Percentiles rank a stretch among this genome's conserved stretches.
Evolutionary conservation across 306 rosid genomes (phyloP).

Genomic region (Sicyos edulis): DNA sequence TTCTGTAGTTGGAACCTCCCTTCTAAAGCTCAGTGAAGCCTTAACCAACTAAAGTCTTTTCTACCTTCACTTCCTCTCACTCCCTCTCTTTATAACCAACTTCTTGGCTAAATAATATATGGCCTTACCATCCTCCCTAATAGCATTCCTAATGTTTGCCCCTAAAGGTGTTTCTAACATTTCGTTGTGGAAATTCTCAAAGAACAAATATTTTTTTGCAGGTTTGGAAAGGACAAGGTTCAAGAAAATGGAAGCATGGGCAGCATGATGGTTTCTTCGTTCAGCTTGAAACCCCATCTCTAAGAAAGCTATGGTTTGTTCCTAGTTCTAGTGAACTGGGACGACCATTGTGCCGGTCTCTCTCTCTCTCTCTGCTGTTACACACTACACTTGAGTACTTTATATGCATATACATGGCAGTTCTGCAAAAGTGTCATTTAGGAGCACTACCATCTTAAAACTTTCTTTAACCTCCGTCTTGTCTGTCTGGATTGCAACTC

Average conservation of each 20-base stretch:
- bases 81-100: background rate
- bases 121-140: background rate
- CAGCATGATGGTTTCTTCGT: slow-evolving; percentile 85
- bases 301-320: slow-evolving; percentile 82
- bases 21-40: background rate
- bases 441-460: background rate
- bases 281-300: slow-evolving; percentile 74
- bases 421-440: background rate
- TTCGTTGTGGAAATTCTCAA: background rate
- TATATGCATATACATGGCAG: background rate
- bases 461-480: background rate
- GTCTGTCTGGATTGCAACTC: background rate
- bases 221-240: slow-evolving; percentile 99
- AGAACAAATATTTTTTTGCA: slow-evolving; percentile 22
- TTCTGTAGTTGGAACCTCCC: too few species aligned
- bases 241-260: slow-evolving; percentile 91
- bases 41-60: background rate
- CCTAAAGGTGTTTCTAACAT: background rate
- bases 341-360: slow-evolving; percentile 81
- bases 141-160: background rate
- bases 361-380: slow-evolving; percentile 24
- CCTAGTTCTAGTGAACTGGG: slow-evolving; percentile 80
- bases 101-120: background rate
- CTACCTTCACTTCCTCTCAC: background rate
- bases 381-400: background rate